These are phyloP conservation scores for Gossypium aridum DNA, from an alignment of 441 rosid species.

Conservation along the genomic window DNA sequence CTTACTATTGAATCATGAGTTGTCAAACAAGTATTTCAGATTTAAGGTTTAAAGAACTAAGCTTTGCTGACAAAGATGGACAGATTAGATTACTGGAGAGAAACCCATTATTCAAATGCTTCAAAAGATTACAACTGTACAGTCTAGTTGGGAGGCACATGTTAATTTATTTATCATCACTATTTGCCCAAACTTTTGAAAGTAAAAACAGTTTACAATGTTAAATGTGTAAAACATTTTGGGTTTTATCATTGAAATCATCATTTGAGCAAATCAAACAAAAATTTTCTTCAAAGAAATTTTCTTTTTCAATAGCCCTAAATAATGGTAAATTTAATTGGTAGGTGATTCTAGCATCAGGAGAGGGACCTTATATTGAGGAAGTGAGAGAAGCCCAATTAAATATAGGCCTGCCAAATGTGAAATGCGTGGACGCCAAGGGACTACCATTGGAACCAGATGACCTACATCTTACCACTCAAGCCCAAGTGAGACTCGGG, in stretches of 20 bases:
- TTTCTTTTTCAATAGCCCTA: background rate
- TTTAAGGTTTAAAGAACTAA: no score
- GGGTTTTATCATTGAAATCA: no score
- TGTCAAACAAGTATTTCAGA: background rate
- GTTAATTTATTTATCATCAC: no score
- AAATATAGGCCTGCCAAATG: constrained; percentile 29
- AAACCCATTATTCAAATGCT: background rate
- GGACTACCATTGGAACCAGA: constrained; percentile 65
- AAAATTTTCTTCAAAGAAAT: no score
- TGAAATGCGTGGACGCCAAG: constrained; percentile 53
- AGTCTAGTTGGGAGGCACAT: background rate
- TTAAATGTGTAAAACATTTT: no score
- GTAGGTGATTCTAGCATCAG: constrained; percentile 70
- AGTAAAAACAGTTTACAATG: no score
- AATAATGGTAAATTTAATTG: background rate
- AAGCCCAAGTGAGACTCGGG: constrained; percentile 61
- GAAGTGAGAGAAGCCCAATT: constrained; percentile 55
- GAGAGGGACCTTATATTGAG: constrained; percentile 42
- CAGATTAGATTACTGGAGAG: background rate
- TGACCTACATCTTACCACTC: constrained; percentile 56
- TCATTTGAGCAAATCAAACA: no score
- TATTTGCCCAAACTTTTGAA: no score
- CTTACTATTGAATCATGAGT: background rate
- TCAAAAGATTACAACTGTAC: background rate
- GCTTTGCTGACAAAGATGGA: no score